Percentiles rank a stretch among this genome's conserved stretches.
Evolutionary conservation across 2,329 filamentous ascomycete genomes (phyloP).

Genomic region (Parastagonospora avenae): DNA sequence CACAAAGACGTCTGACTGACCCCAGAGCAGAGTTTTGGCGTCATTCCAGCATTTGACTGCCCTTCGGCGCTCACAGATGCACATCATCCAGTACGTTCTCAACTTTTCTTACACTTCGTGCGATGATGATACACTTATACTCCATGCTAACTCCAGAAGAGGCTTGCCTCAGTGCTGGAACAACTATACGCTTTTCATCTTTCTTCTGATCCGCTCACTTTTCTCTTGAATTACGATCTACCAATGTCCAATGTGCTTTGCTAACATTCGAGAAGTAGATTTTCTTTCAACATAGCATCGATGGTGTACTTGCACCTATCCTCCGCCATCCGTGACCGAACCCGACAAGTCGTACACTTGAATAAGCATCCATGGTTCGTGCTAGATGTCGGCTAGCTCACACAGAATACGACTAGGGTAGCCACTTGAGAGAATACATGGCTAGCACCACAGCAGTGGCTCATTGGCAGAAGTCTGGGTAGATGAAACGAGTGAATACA

Average conservation of each 20-base stretch:
- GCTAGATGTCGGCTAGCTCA: too few species aligned
- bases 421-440: too few species aligned
- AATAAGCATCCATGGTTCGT: too few species aligned
- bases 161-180: conserved; percentile 40
- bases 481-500: too few species aligned
- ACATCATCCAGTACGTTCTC: background rate
- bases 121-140: conserved; percentile 44
- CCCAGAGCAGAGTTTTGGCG: too few species aligned
- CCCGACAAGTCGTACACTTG: too few species aligned
- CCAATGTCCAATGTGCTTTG: conserved; percentile 1
- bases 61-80: background rate
- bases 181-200: conserved; percentile 48
- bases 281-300: too few species aligned
- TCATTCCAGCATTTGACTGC: background rate
- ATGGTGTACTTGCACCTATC: background rate
- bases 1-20: too few species aligned
- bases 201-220: conserved; percentile 40
- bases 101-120: conserved; percentile 7
- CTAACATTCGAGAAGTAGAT: conserved; percentile 3
- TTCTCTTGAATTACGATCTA: background rate
- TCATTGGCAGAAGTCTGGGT: too few species aligned
- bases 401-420: too few species aligned
- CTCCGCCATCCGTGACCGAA: background rate
- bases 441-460: too few species aligned
- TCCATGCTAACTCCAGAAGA: conserved; percentile 48